phyloP scores from a whole-genome alignment of 768 basidiomycete species.

The Russula earlei region DNA sequence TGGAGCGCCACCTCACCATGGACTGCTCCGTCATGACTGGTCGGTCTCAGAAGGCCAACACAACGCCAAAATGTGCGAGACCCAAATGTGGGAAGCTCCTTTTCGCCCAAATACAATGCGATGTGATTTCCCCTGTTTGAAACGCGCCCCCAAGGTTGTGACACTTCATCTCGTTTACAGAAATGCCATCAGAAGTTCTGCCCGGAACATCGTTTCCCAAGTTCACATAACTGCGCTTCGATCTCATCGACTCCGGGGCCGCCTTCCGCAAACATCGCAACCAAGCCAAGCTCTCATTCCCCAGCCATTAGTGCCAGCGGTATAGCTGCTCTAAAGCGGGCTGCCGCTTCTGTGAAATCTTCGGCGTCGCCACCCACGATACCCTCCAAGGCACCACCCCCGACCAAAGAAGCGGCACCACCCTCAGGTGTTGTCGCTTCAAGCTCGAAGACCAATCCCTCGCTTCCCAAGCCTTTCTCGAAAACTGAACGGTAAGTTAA shows the following conservation, averaged over 20 bases:
- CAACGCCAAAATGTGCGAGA: constrained; percentile 50
- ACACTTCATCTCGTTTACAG: constrained; percentile 29
- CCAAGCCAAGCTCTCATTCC: constrained; percentile 18
- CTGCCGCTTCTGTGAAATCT: constrained; percentile 2
- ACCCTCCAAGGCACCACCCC: constrained; percentile 25
- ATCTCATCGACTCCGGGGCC: constrained; percentile 17
- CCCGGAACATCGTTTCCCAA: constrained; percentile 68
- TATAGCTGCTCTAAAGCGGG: constrained; percentile 24
- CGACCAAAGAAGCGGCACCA: constrained; percentile 18
- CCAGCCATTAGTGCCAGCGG: constrained; percentile 25
- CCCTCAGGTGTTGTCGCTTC: constrained; percentile 15
- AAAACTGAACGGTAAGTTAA: constrained; percentile 55
- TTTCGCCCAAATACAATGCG: constrained; percentile 64
- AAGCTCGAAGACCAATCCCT: constrained; percentile 10
- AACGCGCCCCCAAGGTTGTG: not conserved
- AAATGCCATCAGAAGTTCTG: constrained; percentile 67
- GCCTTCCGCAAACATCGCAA: not conserved
- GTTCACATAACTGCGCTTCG: constrained; percentile 51
- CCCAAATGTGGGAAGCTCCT: constrained; percentile 63
- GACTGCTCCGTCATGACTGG: constrained; percentile 68
- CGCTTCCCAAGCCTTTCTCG: constrained; percentile 30
- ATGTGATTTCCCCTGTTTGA: constrained; percentile 37
- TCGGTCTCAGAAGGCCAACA: constrained; percentile 36
- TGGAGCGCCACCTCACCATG: constrained; percentile 62
- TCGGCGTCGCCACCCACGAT: constrained; percentile 22